phyloP scores from a whole-genome alignment of 2,329 filamentous ascomycete genomes.

The Xylaria arbuscula region DNA sequence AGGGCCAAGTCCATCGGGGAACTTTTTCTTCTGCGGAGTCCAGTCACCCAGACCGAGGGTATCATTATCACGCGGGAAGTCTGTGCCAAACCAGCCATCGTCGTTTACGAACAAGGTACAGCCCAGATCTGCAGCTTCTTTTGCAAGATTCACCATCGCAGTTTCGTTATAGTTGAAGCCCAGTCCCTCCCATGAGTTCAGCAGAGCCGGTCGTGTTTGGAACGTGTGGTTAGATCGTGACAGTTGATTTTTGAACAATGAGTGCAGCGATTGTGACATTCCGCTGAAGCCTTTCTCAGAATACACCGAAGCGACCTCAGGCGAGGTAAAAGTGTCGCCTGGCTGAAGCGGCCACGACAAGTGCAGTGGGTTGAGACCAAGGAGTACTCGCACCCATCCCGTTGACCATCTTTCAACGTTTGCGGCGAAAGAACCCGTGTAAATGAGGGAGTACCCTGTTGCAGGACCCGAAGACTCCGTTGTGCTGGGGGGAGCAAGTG shows the following conservation, averaged over 20 bases:
- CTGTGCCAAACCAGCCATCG: conserved; percentile 74
- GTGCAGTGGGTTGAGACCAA: conserved; percentile 71
- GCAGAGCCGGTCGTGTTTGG: conserved; percentile 62
- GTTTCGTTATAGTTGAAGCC: conserved; percentile 68
- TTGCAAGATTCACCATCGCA: conserved; percentile 65
- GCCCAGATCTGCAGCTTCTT: conserved; percentile 67
- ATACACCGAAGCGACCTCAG: conserved; percentile 72
- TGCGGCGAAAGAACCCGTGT: conserved; percentile 70
- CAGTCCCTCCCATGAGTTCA: conserved; percentile 75
- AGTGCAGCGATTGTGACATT: conserved; percentile 71
- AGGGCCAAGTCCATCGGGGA: conserved; percentile 66
- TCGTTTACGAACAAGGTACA: conserved; percentile 73
- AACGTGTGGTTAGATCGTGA: conserved; percentile 64
- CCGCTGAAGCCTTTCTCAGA: conserved; percentile 68
- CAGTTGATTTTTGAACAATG: conserved; percentile 70
- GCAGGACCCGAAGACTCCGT: conserved; percentile 71
- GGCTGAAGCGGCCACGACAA: conserved; percentile 67
- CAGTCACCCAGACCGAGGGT: conserved; percentile 71
- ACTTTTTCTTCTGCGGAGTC: conserved; percentile 67
- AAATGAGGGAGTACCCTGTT: conserved; percentile 73
- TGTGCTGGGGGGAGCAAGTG: conserved; percentile 65
- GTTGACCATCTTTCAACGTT: conserved; percentile 72
- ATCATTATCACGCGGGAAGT: conserved; percentile 69
- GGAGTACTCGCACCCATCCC: conserved; percentile 67
- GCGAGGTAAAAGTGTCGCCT: conserved; percentile 68